These are phyloP conservation scores for Yamagishiella unicocca DNA, from an alignment of 139 green algal species.

Conservation along the genomic window DNA sequence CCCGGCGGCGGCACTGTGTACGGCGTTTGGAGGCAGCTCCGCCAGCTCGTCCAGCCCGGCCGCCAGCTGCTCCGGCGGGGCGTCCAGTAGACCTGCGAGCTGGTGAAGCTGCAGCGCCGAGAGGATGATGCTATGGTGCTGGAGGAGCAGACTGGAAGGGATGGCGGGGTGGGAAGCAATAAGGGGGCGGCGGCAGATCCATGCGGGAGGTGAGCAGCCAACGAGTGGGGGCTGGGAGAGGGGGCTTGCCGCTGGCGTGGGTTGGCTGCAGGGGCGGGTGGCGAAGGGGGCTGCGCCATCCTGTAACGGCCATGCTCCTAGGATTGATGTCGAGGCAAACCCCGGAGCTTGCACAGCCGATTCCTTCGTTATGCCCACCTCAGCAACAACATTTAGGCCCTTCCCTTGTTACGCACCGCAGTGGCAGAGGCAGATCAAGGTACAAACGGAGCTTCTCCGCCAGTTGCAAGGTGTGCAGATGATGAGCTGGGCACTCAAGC, in stretches of 20 bases:
- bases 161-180: not conserved
- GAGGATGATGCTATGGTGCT: constrained; percentile 5
- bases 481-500: not conserved
- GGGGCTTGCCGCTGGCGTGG: too few relatives aligned
- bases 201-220: too few relatives aligned
- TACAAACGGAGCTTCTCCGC: constrained; percentile 3
- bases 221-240: not conserved
- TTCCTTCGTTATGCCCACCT: too few relatives aligned
- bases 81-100: not conserved
- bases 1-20: not conserved
- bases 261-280: too few relatives aligned
- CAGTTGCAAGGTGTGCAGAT: not conserved
- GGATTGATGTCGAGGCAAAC: too few relatives aligned
- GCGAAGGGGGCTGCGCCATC: too few relatives aligned
- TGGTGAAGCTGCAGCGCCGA: not conserved
- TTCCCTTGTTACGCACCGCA: not conserved
- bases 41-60: not conserved
- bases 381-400: too few relatives aligned
- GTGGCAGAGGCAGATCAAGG: not conserved
- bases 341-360: too few relatives aligned
- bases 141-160: constrained; percentile 21
- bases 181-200: too few relatives aligned
- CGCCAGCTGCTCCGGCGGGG: not conserved
- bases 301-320: too few relatives aligned
- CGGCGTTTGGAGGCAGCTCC: not conserved